Evolutionary conservation across 257 asterid genomes (phyloP).

Genomic region (Solanum clarkiae): DNA sequence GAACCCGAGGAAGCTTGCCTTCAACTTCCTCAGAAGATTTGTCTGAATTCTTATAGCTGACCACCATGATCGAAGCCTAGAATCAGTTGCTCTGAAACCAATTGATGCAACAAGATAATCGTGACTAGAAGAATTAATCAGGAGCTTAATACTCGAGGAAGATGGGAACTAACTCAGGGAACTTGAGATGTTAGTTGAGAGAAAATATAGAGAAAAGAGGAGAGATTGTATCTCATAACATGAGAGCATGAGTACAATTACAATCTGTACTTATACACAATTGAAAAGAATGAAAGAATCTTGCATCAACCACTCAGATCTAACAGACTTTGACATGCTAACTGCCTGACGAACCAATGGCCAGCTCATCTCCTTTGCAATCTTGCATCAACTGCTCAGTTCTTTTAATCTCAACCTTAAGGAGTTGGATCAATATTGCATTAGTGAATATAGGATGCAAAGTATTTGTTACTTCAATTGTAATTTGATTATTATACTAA

Average conservation of each 20-base stretch:
- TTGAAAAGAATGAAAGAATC: background rate
- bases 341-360: background rate
- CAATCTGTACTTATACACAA: background rate
- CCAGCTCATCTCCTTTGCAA: background rate
- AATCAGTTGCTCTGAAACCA: background rate
- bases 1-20: background rate
- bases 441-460: background rate
- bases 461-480: background rate
- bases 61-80: background rate
- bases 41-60: background rate
- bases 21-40: background rate
- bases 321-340: background rate
- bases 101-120: background rate
- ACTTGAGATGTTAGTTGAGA: background rate
- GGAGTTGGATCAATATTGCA: background rate
- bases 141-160: background rate
- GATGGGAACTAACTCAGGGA: background rate
- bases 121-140: background rate
- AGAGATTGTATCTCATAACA: background rate
- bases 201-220: background rate
- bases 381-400: background rate
- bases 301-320: too few species aligned
- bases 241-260: background rate
- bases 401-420: background rate
- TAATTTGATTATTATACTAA: background rate